Evolutionary conservation across 75 land plant species (phyloP).

Genomic region (Cunninghamia lanceolata): DNA sequence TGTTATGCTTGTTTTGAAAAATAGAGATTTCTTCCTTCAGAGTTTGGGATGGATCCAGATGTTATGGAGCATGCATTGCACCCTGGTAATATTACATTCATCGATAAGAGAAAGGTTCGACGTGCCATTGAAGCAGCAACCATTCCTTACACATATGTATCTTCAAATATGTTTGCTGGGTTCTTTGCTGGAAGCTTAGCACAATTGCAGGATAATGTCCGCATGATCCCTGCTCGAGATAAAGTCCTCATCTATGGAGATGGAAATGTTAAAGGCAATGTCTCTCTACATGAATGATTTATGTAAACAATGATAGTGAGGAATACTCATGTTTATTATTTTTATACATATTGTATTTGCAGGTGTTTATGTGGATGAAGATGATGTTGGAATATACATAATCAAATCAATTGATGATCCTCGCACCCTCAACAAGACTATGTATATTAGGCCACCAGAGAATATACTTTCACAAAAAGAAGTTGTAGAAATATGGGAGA

Average conservation of each 20-base stretch:
- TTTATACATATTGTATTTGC: neutral
- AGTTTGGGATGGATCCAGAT: constrained; percentile 44
- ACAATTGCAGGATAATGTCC: constrained; percentile 1
- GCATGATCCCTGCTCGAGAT: constrained; percentile 19
- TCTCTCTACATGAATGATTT: neutral
- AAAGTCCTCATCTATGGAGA: constrained; percentile 27
- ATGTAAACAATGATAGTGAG: neutral
- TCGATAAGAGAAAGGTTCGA: neutral
- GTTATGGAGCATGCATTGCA: constrained; percentile 21
- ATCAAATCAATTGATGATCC: constrained; percentile 53
- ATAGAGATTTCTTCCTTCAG: constrained; percentile 54
- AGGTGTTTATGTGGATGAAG: constrained; percentile 55
- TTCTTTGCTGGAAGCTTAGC: constrained; percentile 13
- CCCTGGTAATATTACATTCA: constrained; percentile 13
- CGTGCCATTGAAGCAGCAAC: neutral
- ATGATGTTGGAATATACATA: constrained; percentile 54
- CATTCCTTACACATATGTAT: neutral
- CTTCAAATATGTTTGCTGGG: constrained; percentile 19
- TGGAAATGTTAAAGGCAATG: constrained; percentile 38
- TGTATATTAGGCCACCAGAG: constrained; percentile 43
- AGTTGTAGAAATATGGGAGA: constrained; percentile 53
- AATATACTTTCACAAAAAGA: constrained; percentile 53
- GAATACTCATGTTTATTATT: too few relatives aligned
- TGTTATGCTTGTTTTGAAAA: neutral
- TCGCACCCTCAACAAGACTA: constrained; percentile 44